Evolutionary conservation across 768 basidiomycete genomes (phyloP), one percentile per base, ranked within the genome.

Genomic region (Cystobasidium onofrii): DNA sequence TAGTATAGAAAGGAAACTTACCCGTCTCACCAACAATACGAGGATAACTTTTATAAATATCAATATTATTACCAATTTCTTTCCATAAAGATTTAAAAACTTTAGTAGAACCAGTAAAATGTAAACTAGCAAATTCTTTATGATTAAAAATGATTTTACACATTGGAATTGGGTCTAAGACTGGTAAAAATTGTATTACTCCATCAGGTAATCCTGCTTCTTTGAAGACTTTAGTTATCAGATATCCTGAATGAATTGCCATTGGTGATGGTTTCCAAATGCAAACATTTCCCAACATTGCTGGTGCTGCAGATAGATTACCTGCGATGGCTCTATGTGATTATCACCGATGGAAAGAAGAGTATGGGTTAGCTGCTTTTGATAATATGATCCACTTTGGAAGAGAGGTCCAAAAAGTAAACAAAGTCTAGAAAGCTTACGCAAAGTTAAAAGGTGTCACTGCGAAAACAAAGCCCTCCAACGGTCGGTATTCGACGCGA

Each of bases 381-480:
- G n/a, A n/a, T n/a, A n/a, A n/a, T n/a, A n/a, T n/a, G n/a, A n/a
- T n/a, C n/a, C n/a, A n/a, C n/a, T n/a, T n/a, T n/a, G n/a, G n/a
- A n/a, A n/a, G n/a, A n/a, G n/a, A n/a, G n/a, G n/a, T n/a, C n/a
- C n/a, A n/a, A n/a, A n/a, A n/a, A n/a, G n/a, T n/a, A n/a, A n/a
- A n/a, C n/a, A n/a, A n/a, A n/a, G n/a, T 23, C 23, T 65, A 12
- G 4, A 15, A 20, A 13, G 20, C 29, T 74, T 75, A 74, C 67
- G 78, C 78, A 72, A 82, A 82, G 81, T 99, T 99, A 85, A 99
- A 98, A 0, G 96, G 96, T 7, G 96, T 93, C 46, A 98, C 90
- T 17, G 96, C 96, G 63, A 98, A 86, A 29, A 98, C 91, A 83
- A 99, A 99, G 27, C 96, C 96, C 83, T 98, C 96, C n/a, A 99